Evolutionary conservation across 768 basidiomycete species (phyloP).

Genomic region (Boletus sp.): DNA sequence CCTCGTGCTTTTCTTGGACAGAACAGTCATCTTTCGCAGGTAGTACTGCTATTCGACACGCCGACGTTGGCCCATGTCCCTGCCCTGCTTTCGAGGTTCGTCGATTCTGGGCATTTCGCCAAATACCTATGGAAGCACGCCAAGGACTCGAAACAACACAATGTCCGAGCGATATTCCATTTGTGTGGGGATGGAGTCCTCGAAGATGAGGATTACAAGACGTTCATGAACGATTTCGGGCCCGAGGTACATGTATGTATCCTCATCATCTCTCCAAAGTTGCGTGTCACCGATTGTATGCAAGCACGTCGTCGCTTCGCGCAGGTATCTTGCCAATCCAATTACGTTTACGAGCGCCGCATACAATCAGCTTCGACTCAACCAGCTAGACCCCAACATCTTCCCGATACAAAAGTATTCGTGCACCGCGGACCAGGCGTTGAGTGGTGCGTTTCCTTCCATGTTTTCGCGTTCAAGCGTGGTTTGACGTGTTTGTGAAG

Average conservation of each 20-base stretch:
- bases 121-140: constrained; percentile 45
- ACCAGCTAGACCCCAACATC: constrained; percentile 65
- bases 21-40: constrained; percentile 35
- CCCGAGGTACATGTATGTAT: constrained; percentile 56
- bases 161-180: constrained; percentile 60
- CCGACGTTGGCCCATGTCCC: constrained; percentile 60
- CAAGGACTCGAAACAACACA: constrained; percentile 41
- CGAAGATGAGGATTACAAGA: constrained; percentile 63
- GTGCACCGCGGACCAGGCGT: constrained; percentile 37
- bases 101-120: constrained; percentile 45
- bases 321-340: constrained; percentile 57
- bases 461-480: background rate
- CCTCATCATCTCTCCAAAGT: background rate
- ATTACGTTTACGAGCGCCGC: constrained; percentile 75
- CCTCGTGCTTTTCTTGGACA: background rate
- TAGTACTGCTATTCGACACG: constrained; percentile 67
- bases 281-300: constrained; percentile 1
- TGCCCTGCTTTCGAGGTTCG: constrained; percentile 48
- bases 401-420: constrained; percentile 68
- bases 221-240: constrained; percentile 71
- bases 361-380: constrained; percentile 68
- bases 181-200: constrained; percentile 69
- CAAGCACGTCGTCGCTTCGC: constrained; percentile 77
- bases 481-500: constrained; percentile 17
- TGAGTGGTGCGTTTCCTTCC: constrained; percentile 33